These are phyloP conservation scores for Tuber indicum DNA, from an alignment of 495 filamentous ascomycete genomes.

Conservation along the genomic window DNA sequence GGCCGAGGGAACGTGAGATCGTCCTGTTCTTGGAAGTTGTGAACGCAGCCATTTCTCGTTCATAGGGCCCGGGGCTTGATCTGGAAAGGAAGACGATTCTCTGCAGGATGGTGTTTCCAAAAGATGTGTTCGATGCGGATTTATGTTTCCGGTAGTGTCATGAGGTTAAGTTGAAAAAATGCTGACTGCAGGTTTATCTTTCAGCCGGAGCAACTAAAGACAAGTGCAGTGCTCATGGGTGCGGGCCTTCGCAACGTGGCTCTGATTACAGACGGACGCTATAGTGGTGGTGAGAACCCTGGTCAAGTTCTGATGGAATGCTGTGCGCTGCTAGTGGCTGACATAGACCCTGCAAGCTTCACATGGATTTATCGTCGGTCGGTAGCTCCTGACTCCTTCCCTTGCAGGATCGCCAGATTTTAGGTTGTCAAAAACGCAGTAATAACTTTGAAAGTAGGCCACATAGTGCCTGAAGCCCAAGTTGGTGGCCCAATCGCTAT, in stretches of 20 bases:
- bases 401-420: conserved; percentile 37
- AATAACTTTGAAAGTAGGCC: conserved; percentile 48
- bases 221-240: conserved; percentile 86
- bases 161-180: conserved; percentile 37
- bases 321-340: conserved; percentile 23
- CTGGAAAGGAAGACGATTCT: conserved; percentile 6
- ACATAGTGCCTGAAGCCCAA: conserved; percentile 87
- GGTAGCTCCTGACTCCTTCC: conserved; percentile 29
- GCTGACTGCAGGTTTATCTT: conserved; percentile 33
- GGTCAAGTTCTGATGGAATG: conserved; percentile 14
- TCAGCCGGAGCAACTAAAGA: conserved; percentile 81
- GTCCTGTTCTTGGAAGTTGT: conserved; percentile 3
- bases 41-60: conserved; percentile 10
- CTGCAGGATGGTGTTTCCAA: conserved; percentile 20
- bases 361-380: conserved; percentile 86
- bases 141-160: conserved; percentile 31
- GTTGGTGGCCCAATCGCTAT: conserved; percentile 40
- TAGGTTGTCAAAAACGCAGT: conserved; percentile 34
- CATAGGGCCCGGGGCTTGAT: neutral
- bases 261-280: conserved; percentile 87
- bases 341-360: conserved; percentile 50
- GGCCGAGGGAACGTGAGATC: conserved; percentile 28
- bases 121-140: conserved; percentile 37
- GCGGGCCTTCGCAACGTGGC: conserved; percentile 83
- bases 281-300: conserved; percentile 55